Evolutionary conservation across 495 filamentous ascomycete genomes (phyloP).

Genomic region (Hypomontagnella monticulosa): DNA sequence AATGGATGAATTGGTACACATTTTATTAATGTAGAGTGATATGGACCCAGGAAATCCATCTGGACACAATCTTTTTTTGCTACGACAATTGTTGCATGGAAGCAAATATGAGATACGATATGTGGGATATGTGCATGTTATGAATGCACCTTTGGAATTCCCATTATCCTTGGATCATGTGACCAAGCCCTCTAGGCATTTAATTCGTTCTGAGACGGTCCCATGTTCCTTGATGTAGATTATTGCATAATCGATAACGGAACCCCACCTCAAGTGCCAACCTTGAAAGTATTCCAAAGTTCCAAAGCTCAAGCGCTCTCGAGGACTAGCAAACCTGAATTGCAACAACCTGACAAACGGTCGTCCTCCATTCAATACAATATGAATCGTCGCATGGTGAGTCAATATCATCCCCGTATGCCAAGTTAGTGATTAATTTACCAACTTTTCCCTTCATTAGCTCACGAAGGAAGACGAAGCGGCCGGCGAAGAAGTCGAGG

Average conservation of each 20-base stretch:
- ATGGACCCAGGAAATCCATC: too few relatives aligned
- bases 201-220: background rate
- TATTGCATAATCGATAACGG: background rate
- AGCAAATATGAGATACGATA: too few relatives aligned
- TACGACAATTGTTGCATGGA: too few relatives aligned
- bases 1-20: too few relatives aligned
- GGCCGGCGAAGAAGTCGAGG: conserved; percentile 82
- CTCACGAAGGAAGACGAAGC: conserved; percentile 92
- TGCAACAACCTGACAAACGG: conserved; percentile 15
- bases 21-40: too few relatives aligned
- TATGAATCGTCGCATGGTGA: conserved; percentile 56
- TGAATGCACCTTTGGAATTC: too few relatives aligned
- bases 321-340: too few relatives aligned
- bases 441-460: conserved; percentile 62
- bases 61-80: too few relatives aligned
- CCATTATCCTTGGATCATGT: conserved; percentile 30
- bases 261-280: conserved; percentile 27
- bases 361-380: conserved; percentile 16
- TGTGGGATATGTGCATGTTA: too few relatives aligned
- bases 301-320: background rate
- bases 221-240: background rate
- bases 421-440: too few relatives aligned
- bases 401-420: background rate
- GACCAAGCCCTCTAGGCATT: conserved; percentile 18
- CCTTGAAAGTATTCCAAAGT: too few relatives aligned